Conservation (phyloP, 2,329 filamentous ascomycete genomes). For the Lachnellula suecica region DNA sequence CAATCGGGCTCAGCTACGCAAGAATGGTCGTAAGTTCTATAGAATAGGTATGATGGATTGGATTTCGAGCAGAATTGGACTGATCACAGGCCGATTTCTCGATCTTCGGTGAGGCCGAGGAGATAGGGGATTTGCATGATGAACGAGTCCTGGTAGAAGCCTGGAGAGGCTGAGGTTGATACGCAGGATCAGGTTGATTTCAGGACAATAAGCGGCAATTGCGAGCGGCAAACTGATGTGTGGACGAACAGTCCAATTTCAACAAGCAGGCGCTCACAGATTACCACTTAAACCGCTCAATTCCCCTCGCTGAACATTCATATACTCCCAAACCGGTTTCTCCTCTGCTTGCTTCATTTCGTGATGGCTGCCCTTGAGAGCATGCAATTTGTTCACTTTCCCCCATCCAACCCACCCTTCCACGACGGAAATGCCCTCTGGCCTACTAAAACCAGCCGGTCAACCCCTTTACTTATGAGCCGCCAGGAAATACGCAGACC, state of each 20-base stretch:
- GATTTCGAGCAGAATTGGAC: constrained; percentile 22
- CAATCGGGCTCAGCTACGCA: constrained; percentile 16
- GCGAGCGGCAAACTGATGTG: constrained; percentile 14
- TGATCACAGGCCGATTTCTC: constrained; percentile 23
- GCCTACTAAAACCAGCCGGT: constrained; percentile 8
- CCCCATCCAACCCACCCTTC: constrained; percentile 9
- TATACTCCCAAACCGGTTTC: constrained; percentile 11
- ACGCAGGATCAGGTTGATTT: constrained; percentile 14
- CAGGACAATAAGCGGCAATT: constrained; percentile 16
- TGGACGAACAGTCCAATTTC: constrained; percentile 11
- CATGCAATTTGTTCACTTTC: constrained; percentile 14
- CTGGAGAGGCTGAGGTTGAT: constrained; percentile 17
- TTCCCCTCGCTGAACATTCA: constrained; percentile 13
- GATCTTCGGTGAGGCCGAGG: constrained; percentile 21
- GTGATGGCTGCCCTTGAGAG: constrained; percentile 14
- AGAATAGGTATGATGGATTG: constrained; percentile 15
- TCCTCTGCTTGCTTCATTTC: constrained; percentile 10
- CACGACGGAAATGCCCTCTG: constrained; percentile 6
- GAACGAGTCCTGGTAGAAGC: constrained; percentile 12
- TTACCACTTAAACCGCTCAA: constrained; percentile 16
- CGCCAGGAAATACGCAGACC: constrained; percentile 9
- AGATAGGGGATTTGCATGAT: constrained; percentile 19
- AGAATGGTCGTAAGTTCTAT: constrained; percentile 16
- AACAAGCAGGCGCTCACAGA: constrained; percentile 4
- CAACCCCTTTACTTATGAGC: not conserved